Percentiles rank a stretch among this genome's conserved stretches.
Evolutionary conservation across 2,329 filamentous ascomycete genomes (phyloP).

Genomic region (Ilyonectria mors-panacis): DNA sequence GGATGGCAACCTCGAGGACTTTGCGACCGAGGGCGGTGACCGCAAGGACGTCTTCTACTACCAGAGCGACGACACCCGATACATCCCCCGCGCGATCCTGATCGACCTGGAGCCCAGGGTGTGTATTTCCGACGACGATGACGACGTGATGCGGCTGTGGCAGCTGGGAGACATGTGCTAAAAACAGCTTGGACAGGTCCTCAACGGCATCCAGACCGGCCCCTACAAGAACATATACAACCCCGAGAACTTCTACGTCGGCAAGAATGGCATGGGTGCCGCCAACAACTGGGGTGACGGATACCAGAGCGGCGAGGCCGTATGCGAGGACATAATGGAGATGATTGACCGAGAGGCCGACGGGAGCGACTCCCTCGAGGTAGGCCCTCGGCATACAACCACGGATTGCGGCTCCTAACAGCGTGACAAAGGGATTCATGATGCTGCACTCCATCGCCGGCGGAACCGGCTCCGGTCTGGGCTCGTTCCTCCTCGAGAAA

Average conservation of each 20-base stretch:
- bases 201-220: conserved; percentile 92
- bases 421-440: conserved; percentile 86
- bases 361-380: conserved; percentile 96
- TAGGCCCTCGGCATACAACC: conserved; percentile 24
- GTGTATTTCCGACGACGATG: conserved; percentile 38
- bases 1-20: conserved; percentile 97
- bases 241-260: conserved; percentile 98
- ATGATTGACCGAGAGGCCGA: conserved; percentile 99
- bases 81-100: conserved; percentile 95
- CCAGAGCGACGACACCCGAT: conserved; percentile 98
- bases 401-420: neutral
- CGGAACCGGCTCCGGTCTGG: conserved; percentile 95
- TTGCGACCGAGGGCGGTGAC: conserved; percentile 97
- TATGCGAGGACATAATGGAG: conserved; percentile 98
- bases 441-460: conserved; percentile 98
- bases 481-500: conserved; percentile 93
- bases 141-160: neutral
- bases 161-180: conserved; percentile 20
- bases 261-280: conserved; percentile 92
- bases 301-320: conserved; percentile 90
- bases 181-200: conserved; percentile 68
- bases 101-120: conserved; percentile 95
- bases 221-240: conserved; percentile 99
- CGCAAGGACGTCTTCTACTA: conserved; percentile 99
- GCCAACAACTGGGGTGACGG: conserved; percentile 99